Evolutionary conservation across 208 protist genomes (phyloP), one percentile per base, ranked within the genome.

Genomic region (Lotmaria passim): DNA sequence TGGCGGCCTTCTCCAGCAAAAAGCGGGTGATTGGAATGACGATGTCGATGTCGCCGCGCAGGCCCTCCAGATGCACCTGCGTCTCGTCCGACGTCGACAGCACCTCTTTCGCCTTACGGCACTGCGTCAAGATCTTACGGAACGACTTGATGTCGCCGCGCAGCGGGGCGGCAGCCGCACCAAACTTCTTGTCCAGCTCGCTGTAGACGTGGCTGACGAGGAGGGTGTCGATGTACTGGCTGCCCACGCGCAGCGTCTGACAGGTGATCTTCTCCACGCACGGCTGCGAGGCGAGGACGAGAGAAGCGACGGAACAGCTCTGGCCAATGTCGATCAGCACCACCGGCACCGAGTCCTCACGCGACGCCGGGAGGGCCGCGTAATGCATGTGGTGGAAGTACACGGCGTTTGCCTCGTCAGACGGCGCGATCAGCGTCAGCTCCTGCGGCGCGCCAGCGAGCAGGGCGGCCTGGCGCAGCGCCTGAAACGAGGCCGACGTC

Each of bases 321-420:
- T 85, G 73, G 11, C 88, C 88, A 65, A 93, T 69, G 53, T 91
- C 83, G 24, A 93, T 59, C 21, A 93, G 55, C 39, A 82, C 73
- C 34, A 91, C 85, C 24, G 64, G 62, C 43, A 72, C 41, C n/a
- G 82, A 56, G 21, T 47, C 52, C 50, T 67, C 77, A 19, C 66
- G 70, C 3, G 33, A 47, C 21, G 15, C 52, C n/a, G 69, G 62
- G 2, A 93, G 78, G 31, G 38, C 55, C 38, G 38, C 59, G 82
- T 79, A 86, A 61, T 89, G 88, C 41, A 83, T 31, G 60, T 90
- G 85, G 67, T 90, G 84, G 30, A 91, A 83, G 64, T 90, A 93
- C 28, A 63, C 77, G 8, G 83, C 83, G 56, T 74, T 58, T 14
- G 83, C 77, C 72, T 89, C 83, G 43, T 87, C 83, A n/a, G 75